Conservation (phyloP, 2,329 filamentous ascomycete genomes). For the Colletotrichum lentis region DNA sequence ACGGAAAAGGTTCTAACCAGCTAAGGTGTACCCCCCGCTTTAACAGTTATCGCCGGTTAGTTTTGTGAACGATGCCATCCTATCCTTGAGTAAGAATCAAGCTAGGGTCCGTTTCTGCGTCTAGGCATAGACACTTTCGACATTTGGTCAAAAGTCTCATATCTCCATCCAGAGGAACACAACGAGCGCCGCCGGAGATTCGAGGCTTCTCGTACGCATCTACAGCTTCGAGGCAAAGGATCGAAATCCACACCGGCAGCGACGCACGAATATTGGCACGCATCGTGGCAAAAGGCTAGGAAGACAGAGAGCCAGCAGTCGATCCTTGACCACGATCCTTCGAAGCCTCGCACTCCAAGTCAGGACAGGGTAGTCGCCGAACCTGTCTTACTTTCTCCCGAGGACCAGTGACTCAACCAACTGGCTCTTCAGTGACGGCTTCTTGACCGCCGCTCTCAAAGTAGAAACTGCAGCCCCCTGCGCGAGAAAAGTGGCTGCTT, state of each 20-base stretch:
- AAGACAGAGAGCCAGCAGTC: background rate
- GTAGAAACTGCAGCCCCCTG: constrained; percentile 32
- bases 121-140: too few relatives aligned
- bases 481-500: constrained; percentile 30
- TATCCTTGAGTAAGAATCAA: too few relatives aligned
- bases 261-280: constrained; percentile 1
- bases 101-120: too few relatives aligned
- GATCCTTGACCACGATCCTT: constrained; percentile 37
- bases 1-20: background rate
- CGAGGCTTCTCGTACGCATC: constrained; percentile 2
- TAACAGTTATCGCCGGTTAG: too few relatives aligned
- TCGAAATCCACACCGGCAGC: constrained; percentile 9
- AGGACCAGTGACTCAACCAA: background rate
- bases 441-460: constrained; percentile 23
- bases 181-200: background rate
- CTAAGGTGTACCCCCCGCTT: background rate
- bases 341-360: constrained; percentile 10
- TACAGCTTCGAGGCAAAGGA: constrained; percentile 30
- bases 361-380: background rate
- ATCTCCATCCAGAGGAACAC: background rate
- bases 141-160: too few relatives aligned
- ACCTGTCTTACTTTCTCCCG: background rate
- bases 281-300: constrained; percentile 25
- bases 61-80: background rate
- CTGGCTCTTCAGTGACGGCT: background rate